Evolutionary conservation across 345 rosid species (phyloP).

Genomic region (Cardiospermum halicacabum): DNA sequence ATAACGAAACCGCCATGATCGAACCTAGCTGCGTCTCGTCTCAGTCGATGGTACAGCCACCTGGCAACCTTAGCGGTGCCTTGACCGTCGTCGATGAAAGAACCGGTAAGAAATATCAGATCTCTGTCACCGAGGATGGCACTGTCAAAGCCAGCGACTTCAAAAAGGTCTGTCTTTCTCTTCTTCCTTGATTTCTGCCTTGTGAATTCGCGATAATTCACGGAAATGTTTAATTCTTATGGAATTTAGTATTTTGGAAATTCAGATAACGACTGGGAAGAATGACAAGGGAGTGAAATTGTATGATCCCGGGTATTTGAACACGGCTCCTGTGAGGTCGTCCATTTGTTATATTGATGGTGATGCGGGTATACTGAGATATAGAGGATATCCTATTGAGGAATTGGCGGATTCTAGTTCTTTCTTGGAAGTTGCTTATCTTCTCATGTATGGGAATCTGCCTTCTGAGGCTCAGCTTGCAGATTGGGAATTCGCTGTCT

Average conservation of each 20-base stretch:
- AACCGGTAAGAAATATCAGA: slow-evolving; percentile 56
- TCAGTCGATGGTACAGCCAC: slow-evolving; percentile 31
- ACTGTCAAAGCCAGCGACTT: slow-evolving; percentile 77
- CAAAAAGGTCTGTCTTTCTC: slow-evolving; percentile 50
- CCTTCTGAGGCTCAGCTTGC: slow-evolving; percentile 78
- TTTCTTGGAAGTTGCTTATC: slow-evolving; percentile 74
- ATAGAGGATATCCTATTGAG: slow-evolving; percentile 83
- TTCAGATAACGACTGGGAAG: slow-evolving; percentile 64
- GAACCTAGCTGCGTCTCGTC: slow-evolving; percentile 53
- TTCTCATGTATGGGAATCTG: slow-evolving; percentile 73
- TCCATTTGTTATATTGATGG: slow-evolving; percentile 90
- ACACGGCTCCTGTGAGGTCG: slow-evolving; percentile 89
- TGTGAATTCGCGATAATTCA: too few species aligned
- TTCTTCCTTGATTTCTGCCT: too few species aligned
- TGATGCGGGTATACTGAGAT: slow-evolving; percentile 83
- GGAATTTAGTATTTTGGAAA: background rate
- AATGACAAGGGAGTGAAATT: slow-evolving; percentile 76
- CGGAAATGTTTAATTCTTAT: background rate
- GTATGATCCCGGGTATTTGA: slow-evolving; percentile 90
- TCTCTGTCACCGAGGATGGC: slow-evolving; percentile 59
- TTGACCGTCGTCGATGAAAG: slow-evolving; percentile 73
- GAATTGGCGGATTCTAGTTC: slow-evolving; percentile 74
- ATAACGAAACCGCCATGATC: slow-evolving; percentile 20
- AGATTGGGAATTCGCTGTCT: slow-evolving; percentile 91
- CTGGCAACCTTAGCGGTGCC: slow-evolving; percentile 45